Evolutionary conservation across 306 rosid genomes (phyloP).

Genomic region (Dryas alaskensis): DNA sequence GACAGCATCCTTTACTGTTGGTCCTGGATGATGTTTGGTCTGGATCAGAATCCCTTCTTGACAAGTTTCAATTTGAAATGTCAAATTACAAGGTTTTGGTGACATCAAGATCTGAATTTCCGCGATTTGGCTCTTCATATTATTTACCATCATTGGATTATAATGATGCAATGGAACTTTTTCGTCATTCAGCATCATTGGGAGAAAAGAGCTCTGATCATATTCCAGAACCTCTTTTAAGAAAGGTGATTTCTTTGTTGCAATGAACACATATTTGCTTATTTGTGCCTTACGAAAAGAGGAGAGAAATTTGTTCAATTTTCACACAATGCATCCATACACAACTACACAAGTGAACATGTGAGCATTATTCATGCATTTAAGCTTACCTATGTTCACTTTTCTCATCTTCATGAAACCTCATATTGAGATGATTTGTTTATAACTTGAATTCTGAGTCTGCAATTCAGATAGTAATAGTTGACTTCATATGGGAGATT

Average conservation of each 20-base stretch:
- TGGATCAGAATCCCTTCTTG: slow-evolving; percentile 22
- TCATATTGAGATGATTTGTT: neutral
- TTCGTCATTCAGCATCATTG: slow-evolving; percentile 39
- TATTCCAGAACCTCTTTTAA: slow-evolving; percentile 26
- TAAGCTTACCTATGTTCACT: too few relatives aligned
- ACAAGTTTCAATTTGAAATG: slow-evolving; percentile 35
- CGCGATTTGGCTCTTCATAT: slow-evolving; percentile 26
- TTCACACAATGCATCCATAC: neutral
- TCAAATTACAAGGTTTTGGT: slow-evolving; percentile 38
- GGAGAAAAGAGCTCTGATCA: slow-evolving; percentile 15
- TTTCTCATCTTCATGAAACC: neutral
- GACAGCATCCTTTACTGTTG: slow-evolving; percentile 13
- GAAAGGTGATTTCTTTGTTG: slow-evolving; percentile 40
- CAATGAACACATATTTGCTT: slow-evolving; percentile 9
- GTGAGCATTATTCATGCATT: neutral
- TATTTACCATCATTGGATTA: slow-evolving; percentile 39
- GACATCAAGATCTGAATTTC: slow-evolving; percentile 27
- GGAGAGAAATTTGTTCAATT: neutral
- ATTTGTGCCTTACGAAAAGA: too few relatives aligned
- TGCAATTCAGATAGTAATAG: neutral
- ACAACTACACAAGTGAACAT: neutral
- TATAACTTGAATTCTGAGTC: neutral
- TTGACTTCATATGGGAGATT: neutral
- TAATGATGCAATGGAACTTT: slow-evolving; percentile 41
- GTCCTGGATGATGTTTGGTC: slow-evolving; percentile 28